Base-by-base conservation (phyloP, 805 yeast species). In the Cyberlindnera mississippiensis region DNA sequence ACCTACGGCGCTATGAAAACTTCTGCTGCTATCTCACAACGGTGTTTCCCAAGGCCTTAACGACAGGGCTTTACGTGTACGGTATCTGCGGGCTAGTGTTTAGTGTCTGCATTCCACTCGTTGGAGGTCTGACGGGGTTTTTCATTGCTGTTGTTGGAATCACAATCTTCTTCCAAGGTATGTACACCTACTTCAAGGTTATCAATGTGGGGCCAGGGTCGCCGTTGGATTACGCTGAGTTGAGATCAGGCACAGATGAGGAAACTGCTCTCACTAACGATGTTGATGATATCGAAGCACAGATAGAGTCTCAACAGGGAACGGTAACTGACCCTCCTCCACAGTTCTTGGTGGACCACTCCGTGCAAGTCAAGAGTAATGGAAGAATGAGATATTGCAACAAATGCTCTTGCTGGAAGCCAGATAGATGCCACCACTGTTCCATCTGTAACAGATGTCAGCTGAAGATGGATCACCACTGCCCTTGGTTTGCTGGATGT, bases 401-500 rank as follows among this genome's bases (percentile, higher is more conserved):
- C 40, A 84, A 82, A 51, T 88, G 96, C 59, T 50, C 72, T 22
- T 71, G 70, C 33, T 82, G 83, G 72, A 89, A 89, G 59, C 97
- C 97, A 0, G 95, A 86, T 53, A 64, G 97, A 40, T 58, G 82
- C 8, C 97, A 89, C 59, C 97, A 89, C 62, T 89, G 96, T 59
- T 82, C 84, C 29, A 66, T 73, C 2, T 87, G 95, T 57, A 68
- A 76, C 16, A 47, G 44, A 26, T 89, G 97, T 61, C 77, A 85
- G 20, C 60, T 90, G 45, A 78, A 77, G 54, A 90, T 89, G 97
- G 97, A 89, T 60, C 97, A 89, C 59, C 96, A 89, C 63, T 82
- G 83, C 48, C 97, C 97, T 0, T 91, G 98, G 98, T 88, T 89
- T 61, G 82, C 95, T 2, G 70, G 78, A 5, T 90, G 97, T 61